Conservation (phyloP, 805 yeast genomes). For the Priceomyces carsonii region DNA sequence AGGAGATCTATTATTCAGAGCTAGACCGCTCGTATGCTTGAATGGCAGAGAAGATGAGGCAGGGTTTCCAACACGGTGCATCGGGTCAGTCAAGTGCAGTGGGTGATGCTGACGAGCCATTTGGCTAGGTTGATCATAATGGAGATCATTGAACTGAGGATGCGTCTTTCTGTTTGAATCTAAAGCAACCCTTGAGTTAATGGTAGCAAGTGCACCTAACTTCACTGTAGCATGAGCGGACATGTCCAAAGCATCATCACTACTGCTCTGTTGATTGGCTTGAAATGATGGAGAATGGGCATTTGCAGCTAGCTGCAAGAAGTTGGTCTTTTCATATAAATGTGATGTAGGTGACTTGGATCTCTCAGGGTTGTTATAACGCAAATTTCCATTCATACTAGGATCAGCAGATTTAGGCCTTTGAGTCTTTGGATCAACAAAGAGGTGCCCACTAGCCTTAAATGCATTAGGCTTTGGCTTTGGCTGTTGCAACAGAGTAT, state of each 20-base stretch:
- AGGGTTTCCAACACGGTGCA: conserved; percentile 36
- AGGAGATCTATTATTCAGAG: conserved; percentile 11
- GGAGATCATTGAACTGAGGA: conserved; percentile 7
- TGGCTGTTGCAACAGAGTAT: conserved; percentile 33
- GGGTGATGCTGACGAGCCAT: conserved; percentile 9
- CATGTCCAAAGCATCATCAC: conserved; percentile 25
- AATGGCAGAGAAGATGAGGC: conserved; percentile 23
- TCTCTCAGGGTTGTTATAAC: conserved; percentile 23
- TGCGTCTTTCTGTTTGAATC: conserved; percentile 39
- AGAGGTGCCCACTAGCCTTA: conserved; percentile 16
- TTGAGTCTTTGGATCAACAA: conserved; percentile 18
- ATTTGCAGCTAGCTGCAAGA: conserved; percentile 35
- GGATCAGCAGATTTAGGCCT: conserved; percentile 53
- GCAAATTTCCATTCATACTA: conserved; percentile 20
- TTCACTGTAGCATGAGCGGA: conserved; percentile 50
- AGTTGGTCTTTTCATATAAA: conserved; percentile 44
- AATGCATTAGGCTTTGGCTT: conserved; percentile 38
- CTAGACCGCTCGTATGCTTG: conserved; percentile 4
- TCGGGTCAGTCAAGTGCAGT: conserved; percentile 31
- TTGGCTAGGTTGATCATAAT: conserved; percentile 12
- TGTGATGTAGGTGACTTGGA: conserved; percentile 43
- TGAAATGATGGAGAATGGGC: conserved; percentile 20
- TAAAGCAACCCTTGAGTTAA: conserved; percentile 54
- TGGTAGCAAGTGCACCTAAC: conserved; percentile 66
- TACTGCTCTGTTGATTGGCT: conserved; percentile 13